These are phyloP conservation scores for Komagataella mondaviorum DNA, from an alignment of 805 yeast species.

Conservation along the genomic window DNA sequence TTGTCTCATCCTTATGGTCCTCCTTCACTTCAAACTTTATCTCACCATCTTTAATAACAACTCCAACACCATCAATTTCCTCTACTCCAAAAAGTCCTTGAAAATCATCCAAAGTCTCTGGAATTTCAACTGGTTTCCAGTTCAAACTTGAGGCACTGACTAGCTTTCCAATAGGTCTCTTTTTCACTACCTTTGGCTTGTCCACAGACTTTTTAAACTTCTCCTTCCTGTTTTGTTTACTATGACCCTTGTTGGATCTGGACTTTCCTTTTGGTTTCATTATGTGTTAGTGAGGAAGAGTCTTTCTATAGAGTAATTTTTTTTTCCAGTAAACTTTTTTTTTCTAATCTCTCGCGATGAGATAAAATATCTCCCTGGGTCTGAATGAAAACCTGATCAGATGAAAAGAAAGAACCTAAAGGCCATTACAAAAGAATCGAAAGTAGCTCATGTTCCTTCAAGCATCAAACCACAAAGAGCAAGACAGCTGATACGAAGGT, in stretches of 20 bases:
- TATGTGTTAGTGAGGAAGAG: conserved; percentile 41
- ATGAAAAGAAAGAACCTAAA: conserved; percentile 12
- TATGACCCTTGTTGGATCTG: conserved; percentile 62
- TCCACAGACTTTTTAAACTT: background rate
- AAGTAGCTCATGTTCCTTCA: conserved; percentile 11
- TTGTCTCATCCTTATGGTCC: conserved; percentile 16
- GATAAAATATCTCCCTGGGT: background rate
- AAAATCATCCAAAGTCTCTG: conserved; percentile 74
- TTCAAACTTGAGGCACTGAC: conserved; percentile 37
- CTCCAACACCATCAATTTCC: conserved; percentile 87
- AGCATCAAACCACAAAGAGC: conserved; percentile 57
- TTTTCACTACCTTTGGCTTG: background rate
- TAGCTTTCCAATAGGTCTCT: conserved; percentile 7
- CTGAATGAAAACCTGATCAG: background rate
- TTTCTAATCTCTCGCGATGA: background rate
- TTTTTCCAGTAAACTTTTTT: background rate
- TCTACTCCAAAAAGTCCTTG: conserved; percentile 90
- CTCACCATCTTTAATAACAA: conserved; percentile 56
- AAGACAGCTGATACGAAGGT: conserved; percentile 63
- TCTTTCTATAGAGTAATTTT: conserved; percentile 6
- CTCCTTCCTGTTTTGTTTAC: background rate
- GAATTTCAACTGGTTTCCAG: conserved; percentile 79
- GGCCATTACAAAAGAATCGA: conserved; percentile 16
- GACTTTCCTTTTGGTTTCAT: conserved; percentile 78
- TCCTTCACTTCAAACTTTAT: conserved; percentile 38